phyloP scores from a whole-genome alignment of 2,329 filamentous ascomycete species.

The Didymosphaeria variabile region DNA sequence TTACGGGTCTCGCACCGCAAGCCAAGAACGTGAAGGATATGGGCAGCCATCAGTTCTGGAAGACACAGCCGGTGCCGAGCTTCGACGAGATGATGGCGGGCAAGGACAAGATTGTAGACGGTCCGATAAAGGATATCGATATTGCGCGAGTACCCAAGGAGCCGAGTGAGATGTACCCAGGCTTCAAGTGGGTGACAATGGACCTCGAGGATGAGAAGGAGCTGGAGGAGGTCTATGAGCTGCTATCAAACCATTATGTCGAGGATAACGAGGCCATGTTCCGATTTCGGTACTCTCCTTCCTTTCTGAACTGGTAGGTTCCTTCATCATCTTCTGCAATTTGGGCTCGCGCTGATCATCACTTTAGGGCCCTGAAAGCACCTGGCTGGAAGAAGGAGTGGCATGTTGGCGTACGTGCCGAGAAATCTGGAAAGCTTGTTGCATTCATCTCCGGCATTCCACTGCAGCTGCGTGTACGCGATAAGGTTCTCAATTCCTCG shows the following conservation, averaged over 20 bases:
- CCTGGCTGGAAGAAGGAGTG: constrained; percentile 94
- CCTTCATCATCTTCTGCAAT: neutral
- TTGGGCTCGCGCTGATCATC: constrained; percentile 19
- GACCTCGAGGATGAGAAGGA: constrained; percentile 80
- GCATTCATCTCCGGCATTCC: constrained; percentile 97
- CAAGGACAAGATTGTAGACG: constrained; percentile 68
- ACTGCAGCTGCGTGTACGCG: constrained; percentile 80
- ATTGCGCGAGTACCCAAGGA: constrained; percentile 81
- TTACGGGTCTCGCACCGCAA: constrained; percentile 77
- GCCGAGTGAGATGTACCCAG: constrained; percentile 74
- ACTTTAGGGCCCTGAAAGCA: constrained; percentile 83
- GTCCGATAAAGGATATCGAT: constrained; percentile 82
- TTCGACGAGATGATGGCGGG: constrained; percentile 65
- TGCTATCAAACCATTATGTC: constrained; percentile 93
- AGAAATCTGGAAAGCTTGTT: constrained; percentile 84
- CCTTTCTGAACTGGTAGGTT: constrained; percentile 85
- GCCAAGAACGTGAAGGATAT: constrained; percentile 96
- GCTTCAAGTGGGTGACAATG: constrained; percentile 94
- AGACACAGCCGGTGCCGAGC: constrained; percentile 91
- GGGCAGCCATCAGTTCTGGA: constrained; percentile 98
- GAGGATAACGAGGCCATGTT: constrained; percentile 98
- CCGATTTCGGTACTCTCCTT: constrained; percentile 91
- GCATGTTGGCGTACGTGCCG: constrained; percentile 91
- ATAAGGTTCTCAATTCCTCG: constrained; percentile 77
- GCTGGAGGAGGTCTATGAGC: constrained; percentile 88